Conservation (phyloP, 805 yeast species). For the Monosporozyma yasuniensis region DNA sequence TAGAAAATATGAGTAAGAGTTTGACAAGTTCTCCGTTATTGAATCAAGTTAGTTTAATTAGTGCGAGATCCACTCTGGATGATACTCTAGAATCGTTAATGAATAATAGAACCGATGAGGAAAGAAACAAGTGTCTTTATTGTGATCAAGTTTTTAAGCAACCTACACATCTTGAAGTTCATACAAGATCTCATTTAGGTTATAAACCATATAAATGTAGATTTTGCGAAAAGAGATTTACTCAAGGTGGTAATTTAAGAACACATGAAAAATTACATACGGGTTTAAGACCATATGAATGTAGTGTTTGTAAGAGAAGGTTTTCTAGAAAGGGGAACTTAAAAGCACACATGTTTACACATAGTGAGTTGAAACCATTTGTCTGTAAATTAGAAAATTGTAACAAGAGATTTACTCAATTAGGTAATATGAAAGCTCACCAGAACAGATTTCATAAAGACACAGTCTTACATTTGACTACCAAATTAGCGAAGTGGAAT, state of each 20-base stretch:
- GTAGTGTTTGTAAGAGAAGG: slow-evolving; percentile 63
- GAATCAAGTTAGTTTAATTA: background rate
- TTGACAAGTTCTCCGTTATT: background rate
- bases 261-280: slow-evolving; percentile 83
- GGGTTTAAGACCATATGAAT: slow-evolving; percentile 83
- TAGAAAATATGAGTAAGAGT: background rate
- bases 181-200: slow-evolving; percentile 80
- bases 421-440: slow-evolving; percentile 89
- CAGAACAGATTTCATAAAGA: slow-evolving; percentile 80
- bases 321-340: slow-evolving; percentile 89
- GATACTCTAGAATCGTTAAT: background rate
- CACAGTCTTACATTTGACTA: slow-evolving; percentile 59
- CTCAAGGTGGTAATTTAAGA: slow-evolving; percentile 84
- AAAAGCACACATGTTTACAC: slow-evolving; percentile 80
- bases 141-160: slow-evolving; percentile 79
- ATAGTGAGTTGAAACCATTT: slow-evolving; percentile 67
- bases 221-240: slow-evolving; percentile 70
- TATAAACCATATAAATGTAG: slow-evolving; percentile 74
- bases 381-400: slow-evolving; percentile 75
- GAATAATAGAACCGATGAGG: background rate
- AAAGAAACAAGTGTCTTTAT: slow-evolving; percentile 48
- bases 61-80: background rate
- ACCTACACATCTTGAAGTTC: slow-evolving; percentile 86
- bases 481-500: slow-evolving; percentile 54
- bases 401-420: slow-evolving; percentile 77